Evolutionary conservation across 768 basidiomycete genomes (phyloP).

Genomic region (Strobilomyces confusus): DNA sequence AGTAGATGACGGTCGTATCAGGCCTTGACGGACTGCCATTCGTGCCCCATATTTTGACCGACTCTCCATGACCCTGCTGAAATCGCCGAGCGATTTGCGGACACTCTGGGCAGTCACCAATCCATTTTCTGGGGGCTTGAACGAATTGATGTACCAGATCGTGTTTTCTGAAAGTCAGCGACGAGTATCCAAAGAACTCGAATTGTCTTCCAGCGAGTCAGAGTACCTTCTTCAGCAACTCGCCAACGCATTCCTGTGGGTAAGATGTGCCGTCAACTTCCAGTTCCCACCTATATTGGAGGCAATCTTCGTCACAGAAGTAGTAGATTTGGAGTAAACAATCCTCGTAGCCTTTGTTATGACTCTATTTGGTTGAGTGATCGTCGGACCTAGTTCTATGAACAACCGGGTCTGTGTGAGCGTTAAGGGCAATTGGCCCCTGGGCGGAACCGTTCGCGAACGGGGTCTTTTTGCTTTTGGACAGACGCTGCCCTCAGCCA

Average conservation of each 20-base stretch:
- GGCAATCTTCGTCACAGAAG: conserved; percentile 78
- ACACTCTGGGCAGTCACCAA: conserved; percentile 55
- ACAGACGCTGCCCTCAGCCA: conserved; percentile 39
- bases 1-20: not conserved
- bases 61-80: conserved; percentile 47
- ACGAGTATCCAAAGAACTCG: conserved; percentile 81
- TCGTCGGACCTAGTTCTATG: conserved; percentile 73
- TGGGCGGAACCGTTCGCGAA: conserved; percentile 22
- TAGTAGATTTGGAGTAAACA: conserved; percentile 80
- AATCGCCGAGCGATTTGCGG: conserved; percentile 63
- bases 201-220: conserved; percentile 65
- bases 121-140: conserved; percentile 43
- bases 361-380: conserved; percentile 75
- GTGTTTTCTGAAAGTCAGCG: conserved; percentile 78
- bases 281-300: conserved; percentile 66
- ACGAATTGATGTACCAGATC: conserved; percentile 77
- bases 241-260: conserved; percentile 56
- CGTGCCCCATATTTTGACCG: conserved; percentile 85
- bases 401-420: conserved; percentile 72
- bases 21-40: conserved; percentile 40
- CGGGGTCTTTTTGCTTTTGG: conserved; percentile 32
- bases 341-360: conserved; percentile 57
- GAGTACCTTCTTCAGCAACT: conserved; percentile 59
- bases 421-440: conserved; percentile 57
- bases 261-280: conserved; percentile 57